Evolutionary conservation across 768 basidiomycete species (phyloP), one percentile per base, ranked within the genome.

Genomic region (Lanmaoa rubissima): DNA sequence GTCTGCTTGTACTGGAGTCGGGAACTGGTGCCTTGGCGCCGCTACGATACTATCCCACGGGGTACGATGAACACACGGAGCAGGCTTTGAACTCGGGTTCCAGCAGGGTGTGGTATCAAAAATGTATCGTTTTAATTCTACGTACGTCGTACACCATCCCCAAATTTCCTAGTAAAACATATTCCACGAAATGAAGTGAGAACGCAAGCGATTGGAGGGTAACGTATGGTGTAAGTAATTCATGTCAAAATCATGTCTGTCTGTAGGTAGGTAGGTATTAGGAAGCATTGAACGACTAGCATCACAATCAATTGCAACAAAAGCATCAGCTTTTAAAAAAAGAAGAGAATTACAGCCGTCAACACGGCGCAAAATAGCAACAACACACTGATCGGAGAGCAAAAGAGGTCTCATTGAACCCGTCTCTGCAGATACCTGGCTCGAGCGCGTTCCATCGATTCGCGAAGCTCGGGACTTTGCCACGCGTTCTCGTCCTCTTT

Each of bases 381-480:
- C 21, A 24, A 41, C 14, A 51, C 10, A 34, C n/a, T 16, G 24
- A 45, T 32, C 9, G 17, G 19, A 55, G 34, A 6, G 35, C 0
- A 38, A 31, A 10, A 24, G 14, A 19, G 19, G 36, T 19, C 21
- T 68, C 36, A 68, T 54, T 59, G 50, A 48, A 40, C 44, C 26
- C 54, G 55, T 46, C 57, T 67, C 48, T 68, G 62, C 48, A 62
- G 21, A 35, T 63, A 63, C 32, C 47, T 59, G 6, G 79, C 80
- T 32, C 89, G 75, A 10, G 89, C 89, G 9, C 76, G 74, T 70
- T 84, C 84, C 89, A 91, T 92, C 28, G 79, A 81, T 72, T 87
- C 85, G 54, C 81, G 78, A 39, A 92, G 65, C 74, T 87, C 85
- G 1, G 83, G 78, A 65, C 86, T 90, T 68, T 82, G 76, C 79